Evolutionary conservation across 208 protist species (phyloP), one percentile per base, ranked within the genome.

Genomic region (Crithidia mellificae): DNA sequence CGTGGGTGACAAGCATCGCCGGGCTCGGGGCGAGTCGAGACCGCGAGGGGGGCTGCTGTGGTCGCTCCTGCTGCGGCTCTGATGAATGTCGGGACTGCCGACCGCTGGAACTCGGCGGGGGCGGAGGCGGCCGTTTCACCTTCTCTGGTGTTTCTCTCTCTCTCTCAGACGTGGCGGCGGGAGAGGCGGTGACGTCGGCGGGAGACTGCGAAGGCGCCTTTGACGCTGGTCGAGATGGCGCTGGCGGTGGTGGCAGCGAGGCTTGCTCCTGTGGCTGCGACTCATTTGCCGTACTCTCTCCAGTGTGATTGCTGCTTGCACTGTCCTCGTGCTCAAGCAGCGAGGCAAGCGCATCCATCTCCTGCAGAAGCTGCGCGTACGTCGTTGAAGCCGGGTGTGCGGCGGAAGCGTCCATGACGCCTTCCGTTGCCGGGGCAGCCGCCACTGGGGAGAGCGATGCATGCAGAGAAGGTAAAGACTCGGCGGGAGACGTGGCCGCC

Each of bases 361-460:
- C 66, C 19, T 25, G 49, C 68, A 72, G 24, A 17, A 80, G 59
- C 59, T 76, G 69, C 17, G 51, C 69, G 27, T 66, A 72, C 51
- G 67, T 63, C 22, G 41, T n/a, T 32, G 56, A 63, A 14, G 44
- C 29, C 25, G 57, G 5, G 12, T 14, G 27, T 2, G 29, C 44
- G 2, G 2, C 22, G 39, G 46, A 9, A 1, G 43, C n/a, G 11
- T 24, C 44, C 32, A n/a, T 34, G 2, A 17, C 9, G n/a, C 1
- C 19, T 17, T 20, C 25, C n/a, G 5, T 20, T 25, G 4, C 8
- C 39, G 57, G 29, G 1, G 44, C 56, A 11, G 14, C 11, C 2
- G 56, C 56, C 6, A 62, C 39, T 2, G 56, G 56, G 12, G 56
- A 62, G 25, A 38, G 41, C 5, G 56, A 62, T 9, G 56, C 4